Evolutionary conservation across 768 basidiomycete genomes (phyloP).

Genomic region (Amylocystis lapponica): DNA sequence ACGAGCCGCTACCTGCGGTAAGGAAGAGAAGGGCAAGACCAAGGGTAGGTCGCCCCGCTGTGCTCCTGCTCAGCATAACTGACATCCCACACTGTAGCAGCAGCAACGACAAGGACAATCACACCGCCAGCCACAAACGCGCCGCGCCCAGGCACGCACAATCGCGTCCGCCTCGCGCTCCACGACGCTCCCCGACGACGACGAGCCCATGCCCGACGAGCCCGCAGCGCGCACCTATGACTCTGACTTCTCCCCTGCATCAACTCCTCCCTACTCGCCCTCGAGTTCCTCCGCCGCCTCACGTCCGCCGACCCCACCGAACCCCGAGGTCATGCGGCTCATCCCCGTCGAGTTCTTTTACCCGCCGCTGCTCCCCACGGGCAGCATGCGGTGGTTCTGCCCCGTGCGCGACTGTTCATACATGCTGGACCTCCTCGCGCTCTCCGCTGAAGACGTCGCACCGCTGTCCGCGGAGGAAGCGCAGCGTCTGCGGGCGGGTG

Average conservation of each 20-base stretch:
- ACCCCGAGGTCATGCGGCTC: conserved; percentile 17
- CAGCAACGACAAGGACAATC: background rate
- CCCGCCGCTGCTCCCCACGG: conserved; percentile 35
- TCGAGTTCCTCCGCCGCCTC: conserved; percentile 21
- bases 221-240: conserved; percentile 32
- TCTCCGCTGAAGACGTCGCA: conserved; percentile 28
- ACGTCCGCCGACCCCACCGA: conserved; percentile 11
- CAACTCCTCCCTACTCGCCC: conserved; percentile 39
- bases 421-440: conserved; percentile 40
- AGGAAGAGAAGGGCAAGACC: no score
- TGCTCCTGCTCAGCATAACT: no score
- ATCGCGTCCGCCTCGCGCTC: background rate
- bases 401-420: conserved; percentile 37
- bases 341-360: conserved; percentile 33
- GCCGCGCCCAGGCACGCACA: background rate
- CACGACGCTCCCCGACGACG: conserved; percentile 3
- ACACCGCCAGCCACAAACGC: background rate
- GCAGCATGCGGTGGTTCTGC: conserved; percentile 50
- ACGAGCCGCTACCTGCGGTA: background rate
- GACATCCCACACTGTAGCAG: background rate
- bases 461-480: conserved; percentile 13
- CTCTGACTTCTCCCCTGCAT: conserved; percentile 52
- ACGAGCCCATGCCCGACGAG: conserved; percentile 1
- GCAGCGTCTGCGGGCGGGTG: background rate
- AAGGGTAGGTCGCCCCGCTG: no score